These are phyloP conservation scores for Bothriochloa decipiens DNA, from an alignment of 176 grass and related monocot genomes.

Conservation along the genomic window DNA sequence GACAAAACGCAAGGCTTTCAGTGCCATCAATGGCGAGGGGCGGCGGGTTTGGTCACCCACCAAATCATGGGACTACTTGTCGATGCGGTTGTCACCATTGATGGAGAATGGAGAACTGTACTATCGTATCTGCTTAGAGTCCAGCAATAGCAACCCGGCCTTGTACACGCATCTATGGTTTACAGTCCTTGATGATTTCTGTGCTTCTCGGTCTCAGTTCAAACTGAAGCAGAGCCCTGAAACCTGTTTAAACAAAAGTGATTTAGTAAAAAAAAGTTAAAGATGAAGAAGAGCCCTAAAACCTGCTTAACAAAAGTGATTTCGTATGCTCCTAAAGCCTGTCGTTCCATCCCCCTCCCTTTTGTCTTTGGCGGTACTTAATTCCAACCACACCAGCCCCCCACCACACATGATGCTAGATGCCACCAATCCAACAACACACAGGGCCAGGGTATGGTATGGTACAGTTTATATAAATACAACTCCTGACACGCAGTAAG, in stretches of 20 bases:
- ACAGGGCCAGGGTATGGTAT: background rate
- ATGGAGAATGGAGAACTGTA: background rate
- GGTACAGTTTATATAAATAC: slow-evolving; percentile 46
- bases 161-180: background rate
- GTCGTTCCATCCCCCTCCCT: background rate
- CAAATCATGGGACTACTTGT: background rate
- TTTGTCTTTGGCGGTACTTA: slow-evolving; percentile 42
- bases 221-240: background rate
- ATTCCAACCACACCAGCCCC: slow-evolving; percentile 39
- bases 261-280: background rate
- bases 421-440: slow-evolving; percentile 50
- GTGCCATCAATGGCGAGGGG: background rate
- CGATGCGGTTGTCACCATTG: background rate
- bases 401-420: slow-evolving; percentile 1
- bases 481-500: slow-evolving; percentile 33
- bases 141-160: no score
- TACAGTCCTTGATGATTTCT: background rate
- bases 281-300: background rate
- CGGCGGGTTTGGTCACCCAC: slow-evolving; percentile 23
- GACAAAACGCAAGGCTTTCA: slow-evolving; percentile 20
- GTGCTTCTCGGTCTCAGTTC: background rate
- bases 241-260: background rate
- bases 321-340: background rate
- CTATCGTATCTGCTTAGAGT: background rate
- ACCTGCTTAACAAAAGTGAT: background rate